A percentile compares a stretch with the other conserved stretches of the same genome.
phyloP scores from a whole-genome alignment of 306 rosid species.

The Glycyrrhiza uralensis region DNA sequence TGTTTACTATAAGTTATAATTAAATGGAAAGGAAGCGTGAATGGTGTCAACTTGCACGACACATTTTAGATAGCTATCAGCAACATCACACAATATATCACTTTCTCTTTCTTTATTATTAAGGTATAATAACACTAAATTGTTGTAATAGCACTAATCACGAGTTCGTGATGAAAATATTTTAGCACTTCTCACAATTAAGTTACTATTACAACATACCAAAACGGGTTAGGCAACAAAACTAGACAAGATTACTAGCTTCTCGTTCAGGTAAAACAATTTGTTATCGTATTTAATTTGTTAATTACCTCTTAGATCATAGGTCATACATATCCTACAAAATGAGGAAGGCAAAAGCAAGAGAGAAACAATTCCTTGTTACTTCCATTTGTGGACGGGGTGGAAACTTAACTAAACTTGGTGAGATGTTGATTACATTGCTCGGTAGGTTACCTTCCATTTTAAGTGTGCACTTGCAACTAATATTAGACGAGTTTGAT shows the following conservation, averaged over 20 bases:
- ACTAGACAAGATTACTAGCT: not conserved
- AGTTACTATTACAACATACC: not conserved
- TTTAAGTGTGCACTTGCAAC: not conserved
- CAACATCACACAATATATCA: not conserved
- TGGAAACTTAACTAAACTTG: not conserved
- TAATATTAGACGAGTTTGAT: constrained; percentile 8
- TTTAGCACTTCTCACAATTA: not conserved
- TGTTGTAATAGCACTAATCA: not conserved
- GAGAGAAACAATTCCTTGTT: too few relatives aligned
- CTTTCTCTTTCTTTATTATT: not conserved
- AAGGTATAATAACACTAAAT: not conserved
- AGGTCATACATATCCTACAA: not conserved
- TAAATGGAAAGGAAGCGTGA: not conserved
- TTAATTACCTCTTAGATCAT: not conserved
- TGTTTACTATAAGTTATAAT: not conserved
- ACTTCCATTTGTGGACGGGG: too few relatives aligned
- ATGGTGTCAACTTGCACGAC: constrained; percentile 5
- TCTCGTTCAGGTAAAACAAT: too few relatives aligned
- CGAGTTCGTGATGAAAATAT: not conserved
- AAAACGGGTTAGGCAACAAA: not conserved
- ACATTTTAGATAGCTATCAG: not conserved
- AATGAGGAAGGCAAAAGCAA: not conserved
- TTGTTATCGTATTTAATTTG: not conserved
- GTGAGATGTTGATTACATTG: not conserved
- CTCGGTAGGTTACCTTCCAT: constrained; percentile 30